Percentiles rank a stretch among this genome's conserved stretches.
phyloP scores from a whole-genome alignment of 805 yeast genomes.

The Ogataea naganishii region DNA sequence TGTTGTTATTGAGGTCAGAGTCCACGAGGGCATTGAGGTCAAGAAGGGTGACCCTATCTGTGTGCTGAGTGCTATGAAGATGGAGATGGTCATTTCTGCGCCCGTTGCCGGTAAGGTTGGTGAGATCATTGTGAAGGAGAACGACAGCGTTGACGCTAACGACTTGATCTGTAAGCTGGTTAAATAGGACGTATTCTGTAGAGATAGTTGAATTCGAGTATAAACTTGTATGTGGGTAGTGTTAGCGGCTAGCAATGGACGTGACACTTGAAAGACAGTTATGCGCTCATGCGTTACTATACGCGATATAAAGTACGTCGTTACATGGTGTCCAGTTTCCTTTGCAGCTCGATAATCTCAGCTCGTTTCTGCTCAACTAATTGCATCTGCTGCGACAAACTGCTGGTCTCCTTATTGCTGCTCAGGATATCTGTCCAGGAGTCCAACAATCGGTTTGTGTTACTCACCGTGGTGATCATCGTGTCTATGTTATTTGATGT shows the following conservation, averaged over 20 bases:
- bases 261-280: not conserved
- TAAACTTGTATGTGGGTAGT: not conserved
- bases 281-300: not conserved
- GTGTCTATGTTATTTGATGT: too few species aligned
- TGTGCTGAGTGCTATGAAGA: conserved; percentile 95
- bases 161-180: conserved; percentile 69
- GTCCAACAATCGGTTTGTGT: too few species aligned
- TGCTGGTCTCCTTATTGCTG: too few species aligned
- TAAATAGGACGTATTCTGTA: conserved; percentile 17
- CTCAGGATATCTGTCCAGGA: too few species aligned
- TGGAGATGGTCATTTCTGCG: conserved; percentile 98
- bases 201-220: not conserved
- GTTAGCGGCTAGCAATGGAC: not conserved
- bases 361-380: too few species aligned
- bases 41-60: conserved; percentile 96
- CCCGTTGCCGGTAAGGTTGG: conserved; percentile 81
- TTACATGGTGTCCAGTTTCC: conserved; percentile 10
- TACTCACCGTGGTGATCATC: too few species aligned
- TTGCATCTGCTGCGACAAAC: too few species aligned
- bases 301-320: too few species aligned
- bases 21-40: conserved; percentile 78
- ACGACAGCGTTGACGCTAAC: conserved; percentile 92
- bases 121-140: conserved; percentile 71
- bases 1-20: conserved; percentile 90
- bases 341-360: too few species aligned